Percentiles rank a stretch among this genome's conserved stretches.
These are phyloP conservation scores for Neofusicoccum parvum DNA, from an alignment of 2,329 filamentous ascomycete genomes.

Conservation along the genomic window DNA sequence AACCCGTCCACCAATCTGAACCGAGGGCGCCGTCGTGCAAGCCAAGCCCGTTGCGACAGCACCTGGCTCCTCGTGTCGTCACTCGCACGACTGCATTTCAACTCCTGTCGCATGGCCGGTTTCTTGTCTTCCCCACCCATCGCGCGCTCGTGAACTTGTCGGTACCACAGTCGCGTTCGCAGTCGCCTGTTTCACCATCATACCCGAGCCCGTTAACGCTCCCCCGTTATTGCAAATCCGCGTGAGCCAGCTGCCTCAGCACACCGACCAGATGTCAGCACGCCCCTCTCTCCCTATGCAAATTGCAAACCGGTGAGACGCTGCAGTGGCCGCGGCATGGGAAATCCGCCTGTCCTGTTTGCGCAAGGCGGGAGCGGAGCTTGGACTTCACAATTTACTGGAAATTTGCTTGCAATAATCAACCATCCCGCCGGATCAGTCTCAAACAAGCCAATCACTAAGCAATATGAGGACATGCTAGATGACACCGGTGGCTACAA, in stretches of 20 bases:
- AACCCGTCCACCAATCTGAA: too few relatives aligned
- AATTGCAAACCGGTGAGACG: neutral
- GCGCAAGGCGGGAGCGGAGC: neutral
- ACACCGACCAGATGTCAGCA: neutral
- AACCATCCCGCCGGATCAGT: conserved; percentile 1
- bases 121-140: neutral
- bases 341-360: neutral
- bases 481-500: neutral
- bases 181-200: conserved; percentile 9
- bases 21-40: too few relatives aligned
- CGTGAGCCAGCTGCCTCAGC: neutral
- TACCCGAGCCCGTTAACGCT: neutral
- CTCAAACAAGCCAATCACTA: conserved; percentile 11
- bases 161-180: neutral
- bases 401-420: conserved; percentile 17
- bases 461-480: neutral
- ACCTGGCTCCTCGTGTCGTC: neutral
- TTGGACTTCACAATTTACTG: conserved; percentile 13
- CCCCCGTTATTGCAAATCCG: neutral
- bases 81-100: neutral
- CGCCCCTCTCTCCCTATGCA: conserved; percentile 4
- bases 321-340: neutral
- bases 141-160: neutral
- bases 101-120: neutral
- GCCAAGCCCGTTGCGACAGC: too few relatives aligned